Base-by-base conservation (phyloP, 2,329 filamentous ascomycete species). In the Bertia moriformis region DNA sequence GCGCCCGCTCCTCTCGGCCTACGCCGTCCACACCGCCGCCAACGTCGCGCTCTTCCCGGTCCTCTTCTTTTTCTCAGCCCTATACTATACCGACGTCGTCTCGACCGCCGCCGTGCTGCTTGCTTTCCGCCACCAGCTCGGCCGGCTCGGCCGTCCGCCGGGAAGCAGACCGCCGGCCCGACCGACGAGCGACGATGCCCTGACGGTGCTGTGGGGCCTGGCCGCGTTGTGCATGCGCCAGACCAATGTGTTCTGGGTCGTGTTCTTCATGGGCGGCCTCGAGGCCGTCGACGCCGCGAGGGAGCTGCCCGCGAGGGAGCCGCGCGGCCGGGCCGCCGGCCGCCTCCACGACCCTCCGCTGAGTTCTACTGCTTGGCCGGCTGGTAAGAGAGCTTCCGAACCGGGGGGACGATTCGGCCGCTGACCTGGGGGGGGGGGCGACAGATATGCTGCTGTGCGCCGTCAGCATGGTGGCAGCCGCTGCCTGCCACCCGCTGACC, bases 191-290 rank as follows among this genome's bases (percentile, higher is more conserved):
- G 68, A 56, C 36, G 65, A 66, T 38, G 1, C 76, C 0, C 44
- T 48, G 10, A 62, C 64, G 0, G 43, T 84, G 0, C 1, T 66
- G 0, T 54, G 79, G 4, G 87, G 87, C 0, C 45, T 85, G 0
- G 44, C 72, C 1, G 68, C 85, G 1, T 65, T 98, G 15, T 62
- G 71, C 2, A 91, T 94, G 65, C 71, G 91, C 18, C 91, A 98
- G 57, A 98, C 91, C 0, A 98, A 98, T 50, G 82, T 96, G 40
- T 94, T 98, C 54, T 98, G 91, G 91, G 78, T 88, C 0, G 81
- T 84, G 1, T 65, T 88, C 0, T 86, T 83, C 50, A 73, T 85
- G 49, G 81, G 81, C 15, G 78, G 70, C 4, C 43, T 74, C 30
- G 70, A 79, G 53, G 59, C 61, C 33, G 56, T 74, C 2, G 65